These are phyloP conservation scores for Penicillium sumatraense DNA, from an alignment of 2,329 filamentous ascomycete species.

Conservation along the genomic window DNA sequence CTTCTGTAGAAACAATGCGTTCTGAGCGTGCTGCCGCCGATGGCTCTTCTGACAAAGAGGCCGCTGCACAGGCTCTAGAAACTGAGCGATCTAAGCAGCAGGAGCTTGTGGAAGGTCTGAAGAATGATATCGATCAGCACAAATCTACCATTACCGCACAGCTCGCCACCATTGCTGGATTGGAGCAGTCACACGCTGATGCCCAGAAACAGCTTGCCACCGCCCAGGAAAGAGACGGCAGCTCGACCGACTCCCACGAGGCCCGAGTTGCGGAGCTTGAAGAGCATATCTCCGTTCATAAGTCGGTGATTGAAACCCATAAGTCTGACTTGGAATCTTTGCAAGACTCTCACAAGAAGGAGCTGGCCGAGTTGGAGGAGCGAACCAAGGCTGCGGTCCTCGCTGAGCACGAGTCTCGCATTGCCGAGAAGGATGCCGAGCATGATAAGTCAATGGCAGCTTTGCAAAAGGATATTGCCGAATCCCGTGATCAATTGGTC, in stretches of 20 bases:
- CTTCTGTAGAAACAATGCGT: slow-evolving; percentile 55
- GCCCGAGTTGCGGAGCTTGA: slow-evolving; percentile 59
- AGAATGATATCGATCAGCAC: slow-evolving; percentile 79
- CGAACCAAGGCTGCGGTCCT: slow-evolving; percentile 41
- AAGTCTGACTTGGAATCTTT: slow-evolving; percentile 58
- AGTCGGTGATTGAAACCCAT: slow-evolving; percentile 58
- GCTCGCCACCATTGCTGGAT: slow-evolving; percentile 68
- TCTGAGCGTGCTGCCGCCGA: slow-evolving; percentile 44
- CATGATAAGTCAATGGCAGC: slow-evolving; percentile 63
- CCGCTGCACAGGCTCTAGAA: slow-evolving; percentile 52
- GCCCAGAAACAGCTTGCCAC: slow-evolving; percentile 71
- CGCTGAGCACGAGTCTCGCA: slow-evolving; percentile 41
- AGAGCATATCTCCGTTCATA: slow-evolving; percentile 61
- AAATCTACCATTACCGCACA: slow-evolving; percentile 73
- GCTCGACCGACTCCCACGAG: slow-evolving; percentile 50
- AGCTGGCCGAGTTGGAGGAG: slow-evolving; percentile 46
- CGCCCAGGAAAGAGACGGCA: slow-evolving; percentile 60
- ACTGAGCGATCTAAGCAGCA: slow-evolving; percentile 62
- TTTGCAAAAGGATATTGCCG: slow-evolving; percentile 66
- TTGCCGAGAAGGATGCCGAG: slow-evolving; percentile 59
- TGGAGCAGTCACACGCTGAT: slow-evolving; percentile 73
- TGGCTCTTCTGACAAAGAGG: slow-evolving; percentile 39
- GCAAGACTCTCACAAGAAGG: slow-evolving; percentile 56
- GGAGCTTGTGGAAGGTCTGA: slow-evolving; percentile 64
- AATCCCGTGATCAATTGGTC: slow-evolving; percentile 69